Conservation (phyloP, 1,284 basidiomycete species). For the Cryptococcus neoformans region DNA sequence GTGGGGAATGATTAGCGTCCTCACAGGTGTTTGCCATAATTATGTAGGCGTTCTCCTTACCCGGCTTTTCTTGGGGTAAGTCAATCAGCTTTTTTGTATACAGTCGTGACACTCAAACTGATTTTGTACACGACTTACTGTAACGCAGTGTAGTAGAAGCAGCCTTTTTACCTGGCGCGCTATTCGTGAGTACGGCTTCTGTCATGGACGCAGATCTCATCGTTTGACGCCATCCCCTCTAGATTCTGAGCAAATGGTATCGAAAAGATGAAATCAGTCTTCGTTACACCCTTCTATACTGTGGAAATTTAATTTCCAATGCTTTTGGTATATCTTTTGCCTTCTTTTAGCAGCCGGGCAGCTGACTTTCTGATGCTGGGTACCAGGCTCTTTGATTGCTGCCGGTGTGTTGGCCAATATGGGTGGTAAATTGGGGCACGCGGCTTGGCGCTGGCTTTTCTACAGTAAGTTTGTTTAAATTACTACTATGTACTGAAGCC, state of each 20-base stretch:
- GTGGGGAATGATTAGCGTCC: slow-evolving; percentile 65
- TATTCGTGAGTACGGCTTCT: slow-evolving; percentile 20
- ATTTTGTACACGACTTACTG: background rate
- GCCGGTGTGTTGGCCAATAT: slow-evolving; percentile 65
- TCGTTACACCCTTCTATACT: slow-evolving; percentile 58
- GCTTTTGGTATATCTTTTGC: slow-evolving; percentile 57
- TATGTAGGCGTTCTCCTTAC: slow-evolving; percentile 67
- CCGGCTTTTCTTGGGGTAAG: slow-evolving; percentile 68
- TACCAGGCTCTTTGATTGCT: slow-evolving; percentile 58
- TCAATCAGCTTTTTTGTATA: background rate
- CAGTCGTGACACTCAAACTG: slow-evolving; percentile 13
- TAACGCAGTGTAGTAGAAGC: slow-evolving; percentile 19
- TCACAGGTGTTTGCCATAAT: slow-evolving; percentile 61
- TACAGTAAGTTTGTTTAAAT: slow-evolving; percentile 9
- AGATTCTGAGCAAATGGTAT: slow-evolving; percentile 55
- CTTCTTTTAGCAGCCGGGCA: background rate
- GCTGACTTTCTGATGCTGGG: background rate
- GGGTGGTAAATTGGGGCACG: slow-evolving; percentile 62
- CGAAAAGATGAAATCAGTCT: slow-evolving; percentile 37
- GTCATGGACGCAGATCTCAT: no score
- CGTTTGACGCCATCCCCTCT: slow-evolving; percentile 19
- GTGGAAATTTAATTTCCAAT: slow-evolving; percentile 64
- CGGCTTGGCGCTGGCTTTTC: slow-evolving; percentile 56
- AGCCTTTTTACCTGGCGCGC: slow-evolving; percentile 23
- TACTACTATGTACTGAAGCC: background rate